Percentiles rank a stretch among this genome's conserved stretches.
Conservation (phyloP, 768 basidiomycete species). For the Amanita inopinata region DNA sequence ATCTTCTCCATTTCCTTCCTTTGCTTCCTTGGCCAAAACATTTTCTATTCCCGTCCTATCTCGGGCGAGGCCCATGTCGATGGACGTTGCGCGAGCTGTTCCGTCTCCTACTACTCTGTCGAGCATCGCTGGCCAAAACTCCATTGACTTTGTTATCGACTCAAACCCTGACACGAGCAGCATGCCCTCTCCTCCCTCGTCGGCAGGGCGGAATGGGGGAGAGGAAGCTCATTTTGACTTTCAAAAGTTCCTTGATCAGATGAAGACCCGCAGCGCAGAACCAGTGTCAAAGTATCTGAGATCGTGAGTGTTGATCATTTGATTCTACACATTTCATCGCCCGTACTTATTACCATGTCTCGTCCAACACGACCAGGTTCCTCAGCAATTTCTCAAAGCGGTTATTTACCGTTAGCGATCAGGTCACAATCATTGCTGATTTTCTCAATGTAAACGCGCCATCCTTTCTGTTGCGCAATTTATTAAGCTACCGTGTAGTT, state of each 20-base stretch:
- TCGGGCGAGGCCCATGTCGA: slow-evolving; percentile 45
- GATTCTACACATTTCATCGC: too few relatives aligned
- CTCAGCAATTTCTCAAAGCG: slow-evolving; percentile 88
- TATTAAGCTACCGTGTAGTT: slow-evolving; percentile 42
- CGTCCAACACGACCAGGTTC: too few relatives aligned
- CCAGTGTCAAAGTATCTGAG: slow-evolving; percentile 91
- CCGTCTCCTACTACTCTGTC: slow-evolving; percentile 48
- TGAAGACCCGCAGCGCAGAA: slow-evolving; percentile 81
- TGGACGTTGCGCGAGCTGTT: slow-evolving; percentile 50
- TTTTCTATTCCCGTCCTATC: slow-evolving; percentile 45
- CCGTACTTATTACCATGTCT: too few relatives aligned
- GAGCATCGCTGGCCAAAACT: slow-evolving; percentile 37
- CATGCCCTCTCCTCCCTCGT: not conserved
- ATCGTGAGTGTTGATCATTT: slow-evolving; percentile 52
- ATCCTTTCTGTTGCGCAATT: not conserved
- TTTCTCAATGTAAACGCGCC: slow-evolving; percentile 62
- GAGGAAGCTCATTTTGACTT: slow-evolving; percentile 73
- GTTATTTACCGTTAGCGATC: slow-evolving; percentile 86
- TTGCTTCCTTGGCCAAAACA: slow-evolving; percentile 57
- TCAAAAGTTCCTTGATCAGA: slow-evolving; percentile 90
- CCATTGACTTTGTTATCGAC: too few relatives aligned
- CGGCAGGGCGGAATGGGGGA: slow-evolving; percentile 10
- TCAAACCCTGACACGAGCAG: not conserved
- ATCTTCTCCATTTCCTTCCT: slow-evolving; percentile 46
- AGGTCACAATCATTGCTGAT: slow-evolving; percentile 92